These are phyloP conservation scores for Primulina eburnea DNA, from an alignment of 257 asterid species.

Conservation along the genomic window DNA sequence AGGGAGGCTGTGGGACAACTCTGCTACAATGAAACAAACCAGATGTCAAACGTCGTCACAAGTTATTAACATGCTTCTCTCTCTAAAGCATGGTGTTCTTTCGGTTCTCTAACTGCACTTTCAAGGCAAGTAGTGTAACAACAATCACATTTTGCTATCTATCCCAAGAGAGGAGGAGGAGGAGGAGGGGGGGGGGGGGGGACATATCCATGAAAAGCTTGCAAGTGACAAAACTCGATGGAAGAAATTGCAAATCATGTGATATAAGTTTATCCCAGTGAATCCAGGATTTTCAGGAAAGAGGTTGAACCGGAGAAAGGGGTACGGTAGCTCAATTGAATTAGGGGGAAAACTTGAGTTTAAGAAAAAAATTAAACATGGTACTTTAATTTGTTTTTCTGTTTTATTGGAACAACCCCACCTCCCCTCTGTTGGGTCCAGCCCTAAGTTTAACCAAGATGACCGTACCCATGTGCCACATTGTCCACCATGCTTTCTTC, in stretches of 20 bases:
- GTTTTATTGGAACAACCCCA: neutral
- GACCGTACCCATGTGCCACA: slow-evolving; percentile 43
- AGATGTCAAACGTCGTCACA: neutral
- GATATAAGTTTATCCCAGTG: neutral
- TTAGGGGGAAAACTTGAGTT: neutral
- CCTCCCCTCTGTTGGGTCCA: neutral
- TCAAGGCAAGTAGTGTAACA: neutral
- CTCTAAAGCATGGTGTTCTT: neutral
- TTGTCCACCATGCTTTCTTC: slow-evolving; percentile 33
- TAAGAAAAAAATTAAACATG: too few relatives aligned
- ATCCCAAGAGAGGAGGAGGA: too few relatives aligned
- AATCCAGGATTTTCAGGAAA: neutral
- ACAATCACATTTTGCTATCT: neutral
- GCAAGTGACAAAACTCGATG: too few relatives aligned
- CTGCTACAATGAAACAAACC: slow-evolving; percentile 26
- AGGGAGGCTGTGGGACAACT: slow-evolving; percentile 25
- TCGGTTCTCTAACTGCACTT: neutral
- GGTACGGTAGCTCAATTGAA: neutral
- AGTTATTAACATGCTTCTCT: neutral
- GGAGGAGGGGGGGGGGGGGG: too few relatives aligned
- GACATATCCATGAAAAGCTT: too few relatives aligned
- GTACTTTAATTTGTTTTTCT: neutral
- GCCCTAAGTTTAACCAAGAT: neutral
- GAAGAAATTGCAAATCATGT: too few relatives aligned
- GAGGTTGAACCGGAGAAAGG: neutral